Conservation (phyloP, 768 basidiomycete species). For the Roridomyces roridus region DNA sequence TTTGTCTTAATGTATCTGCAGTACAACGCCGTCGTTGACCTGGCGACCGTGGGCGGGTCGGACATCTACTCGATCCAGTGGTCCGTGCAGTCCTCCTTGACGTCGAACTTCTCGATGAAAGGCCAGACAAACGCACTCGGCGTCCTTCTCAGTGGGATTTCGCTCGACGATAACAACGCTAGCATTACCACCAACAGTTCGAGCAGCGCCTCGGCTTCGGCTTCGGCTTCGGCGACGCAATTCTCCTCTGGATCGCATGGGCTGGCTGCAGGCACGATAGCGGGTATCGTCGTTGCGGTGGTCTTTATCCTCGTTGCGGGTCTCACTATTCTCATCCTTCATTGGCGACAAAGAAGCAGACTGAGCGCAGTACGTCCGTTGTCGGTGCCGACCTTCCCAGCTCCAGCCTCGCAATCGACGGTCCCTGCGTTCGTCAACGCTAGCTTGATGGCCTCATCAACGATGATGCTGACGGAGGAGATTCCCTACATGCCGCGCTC, state of each 20-base stretch:
- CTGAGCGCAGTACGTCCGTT: too few species aligned
- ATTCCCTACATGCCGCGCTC: too few species aligned
- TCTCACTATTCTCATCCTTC: too few species aligned
- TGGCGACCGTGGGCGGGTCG: conserved; percentile 15
- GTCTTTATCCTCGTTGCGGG: not conserved
- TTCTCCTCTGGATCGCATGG: not conserved
- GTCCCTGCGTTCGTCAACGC: too few species aligned
- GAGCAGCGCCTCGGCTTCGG: too few species aligned
- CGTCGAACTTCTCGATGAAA: not conserved
- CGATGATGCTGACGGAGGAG: too few species aligned
- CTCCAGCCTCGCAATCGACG: too few species aligned
- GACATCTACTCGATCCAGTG: conserved; percentile 18
- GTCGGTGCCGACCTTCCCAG: too few species aligned
- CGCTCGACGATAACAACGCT: not conserved
- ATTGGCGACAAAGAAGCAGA: too few species aligned
- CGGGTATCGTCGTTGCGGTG: not conserved
- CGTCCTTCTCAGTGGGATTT: conserved; percentile 12
- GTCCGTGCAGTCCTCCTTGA: conserved; percentile 17
- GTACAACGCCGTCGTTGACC: conserved; percentile 23
- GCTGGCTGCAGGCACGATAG: not conserved
- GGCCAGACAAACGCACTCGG: conserved; percentile 10
- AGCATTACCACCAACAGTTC: not conserved
- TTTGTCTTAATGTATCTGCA: too few species aligned
- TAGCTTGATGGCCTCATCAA: too few species aligned
- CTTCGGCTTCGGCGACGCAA: not conserved